Conservation (phyloP, 208 protist species). For the Trypanosomatidae sp. region DNA sequence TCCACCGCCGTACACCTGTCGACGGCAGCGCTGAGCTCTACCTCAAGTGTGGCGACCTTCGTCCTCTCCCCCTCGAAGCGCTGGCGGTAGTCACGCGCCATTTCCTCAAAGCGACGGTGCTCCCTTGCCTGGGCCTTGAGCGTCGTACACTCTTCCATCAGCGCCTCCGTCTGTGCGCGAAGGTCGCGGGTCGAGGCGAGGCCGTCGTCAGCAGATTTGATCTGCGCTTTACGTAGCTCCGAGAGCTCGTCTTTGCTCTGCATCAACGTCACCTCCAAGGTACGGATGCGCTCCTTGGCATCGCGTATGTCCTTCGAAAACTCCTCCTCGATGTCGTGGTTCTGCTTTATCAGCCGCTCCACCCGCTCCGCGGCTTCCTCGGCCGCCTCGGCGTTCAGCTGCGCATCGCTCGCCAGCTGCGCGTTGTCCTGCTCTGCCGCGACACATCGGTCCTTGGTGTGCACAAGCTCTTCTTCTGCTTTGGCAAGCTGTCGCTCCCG, state of each 20-base stretch:
- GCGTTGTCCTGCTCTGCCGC: slow-evolving; percentile 59
- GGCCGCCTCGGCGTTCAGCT: slow-evolving; percentile 35
- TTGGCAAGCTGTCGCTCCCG: slow-evolving; percentile 58
- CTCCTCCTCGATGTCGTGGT: slow-evolving; percentile 59
- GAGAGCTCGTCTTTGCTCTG: slow-evolving; percentile 50
- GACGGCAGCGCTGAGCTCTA: slow-evolving; percentile 63
- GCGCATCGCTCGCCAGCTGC: slow-evolving; percentile 46
- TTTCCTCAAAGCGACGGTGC: slow-evolving; percentile 37
- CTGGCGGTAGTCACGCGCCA: slow-evolving; percentile 40
- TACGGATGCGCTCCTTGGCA: slow-evolving; percentile 55
- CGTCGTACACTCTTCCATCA: slow-evolving; percentile 41
- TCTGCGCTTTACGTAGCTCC: slow-evolving; percentile 40
- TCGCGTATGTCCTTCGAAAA: slow-evolving; percentile 57
- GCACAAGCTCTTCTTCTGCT: slow-evolving; percentile 39
- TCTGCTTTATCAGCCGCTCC: slow-evolving; percentile 50
- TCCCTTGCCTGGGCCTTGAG: slow-evolving; percentile 31
- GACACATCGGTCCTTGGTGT: slow-evolving; percentile 30
- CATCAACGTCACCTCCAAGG: slow-evolving; percentile 53
- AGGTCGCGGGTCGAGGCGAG: slow-evolving; percentile 41
- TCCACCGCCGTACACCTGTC: slow-evolving; percentile 66
- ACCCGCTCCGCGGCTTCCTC: slow-evolving; percentile 56
- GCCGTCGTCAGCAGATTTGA: slow-evolving; percentile 44
- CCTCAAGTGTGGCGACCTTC: slow-evolving; percentile 45
- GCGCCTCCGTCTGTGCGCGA: slow-evolving; percentile 40
- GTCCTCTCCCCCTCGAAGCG: slow-evolving; percentile 51